These are phyloP conservation scores for Plasmodium cynomolgi DNA, from an alignment of 169 alveolate species.

Conservation along the genomic window DNA sequence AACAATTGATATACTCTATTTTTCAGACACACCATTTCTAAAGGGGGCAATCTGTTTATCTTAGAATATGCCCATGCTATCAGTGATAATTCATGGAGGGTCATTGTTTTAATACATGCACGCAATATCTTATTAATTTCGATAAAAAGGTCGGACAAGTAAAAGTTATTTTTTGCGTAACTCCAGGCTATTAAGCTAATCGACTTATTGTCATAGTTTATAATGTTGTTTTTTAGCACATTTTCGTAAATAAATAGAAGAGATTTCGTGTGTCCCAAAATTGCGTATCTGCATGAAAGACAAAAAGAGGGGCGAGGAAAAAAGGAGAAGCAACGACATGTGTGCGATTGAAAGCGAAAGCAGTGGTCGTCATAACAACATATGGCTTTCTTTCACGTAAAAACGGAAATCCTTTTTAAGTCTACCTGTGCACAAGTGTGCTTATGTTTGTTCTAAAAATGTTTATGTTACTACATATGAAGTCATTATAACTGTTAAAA, in stretches of 20 bases:
- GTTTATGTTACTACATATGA: slow-evolving; percentile 58
- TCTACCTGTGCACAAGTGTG: slow-evolving; percentile 73
- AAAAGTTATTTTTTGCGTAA: slow-evolving; percentile 71
- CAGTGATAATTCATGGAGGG: slow-evolving; percentile 73
- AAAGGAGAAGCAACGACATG: slow-evolving; percentile 16
- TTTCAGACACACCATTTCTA: slow-evolving; percentile 71
- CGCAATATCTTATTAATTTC: slow-evolving; percentile 72
- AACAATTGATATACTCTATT: slow-evolving; percentile 67
- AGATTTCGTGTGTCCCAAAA: slow-evolving; percentile 74
- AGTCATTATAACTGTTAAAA: slow-evolving; percentile 62
- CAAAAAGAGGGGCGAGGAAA: background rate
- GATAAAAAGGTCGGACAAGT: slow-evolving; percentile 67
- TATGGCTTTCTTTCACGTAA: slow-evolving; percentile 3
- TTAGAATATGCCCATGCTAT: slow-evolving; percentile 75
- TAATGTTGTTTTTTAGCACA: slow-evolving; percentile 57
- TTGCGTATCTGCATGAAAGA: slow-evolving; percentile 36
- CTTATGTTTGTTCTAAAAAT: slow-evolving; percentile 74
- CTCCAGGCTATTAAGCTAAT: slow-evolving; percentile 76
- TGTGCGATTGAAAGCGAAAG: background rate
- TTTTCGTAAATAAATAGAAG: slow-evolving; percentile 73
- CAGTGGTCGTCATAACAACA: background rate
- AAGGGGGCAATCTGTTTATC: slow-evolving; percentile 72
- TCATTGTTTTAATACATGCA: slow-evolving; percentile 70
- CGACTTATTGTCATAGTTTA: slow-evolving; percentile 70
- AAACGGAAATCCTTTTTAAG: background rate